Base-by-base conservation (phyloP, 495 filamentous ascomycete species). In the Pseudevernia furfuracea region DNA sequence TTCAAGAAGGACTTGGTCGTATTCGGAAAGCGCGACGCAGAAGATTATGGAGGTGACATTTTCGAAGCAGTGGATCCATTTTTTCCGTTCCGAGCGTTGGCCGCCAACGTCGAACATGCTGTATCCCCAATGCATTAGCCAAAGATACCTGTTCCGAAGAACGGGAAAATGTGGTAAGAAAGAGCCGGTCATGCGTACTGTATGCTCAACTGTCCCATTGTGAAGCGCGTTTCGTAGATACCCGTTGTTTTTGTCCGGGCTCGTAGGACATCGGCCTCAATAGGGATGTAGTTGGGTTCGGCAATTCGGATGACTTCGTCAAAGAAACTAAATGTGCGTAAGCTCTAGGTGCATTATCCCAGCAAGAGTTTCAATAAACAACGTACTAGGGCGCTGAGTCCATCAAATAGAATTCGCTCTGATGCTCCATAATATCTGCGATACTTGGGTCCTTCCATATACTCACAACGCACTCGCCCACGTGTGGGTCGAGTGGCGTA, bases 1-100 rank as follows among this genome's bases (percentile, higher is more conserved):
- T 78, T 98, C 95, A 44, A 97, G 81, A 58, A 98, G 80, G 12
- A 96, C 92, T 75, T 98, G 94, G 72, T 98, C 94, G 74, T 98
- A 98, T 75, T 98, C 94, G 80, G 95, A 97, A 68, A 98, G 79
- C 25, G 94, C 95, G 53, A 98, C 94, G 70, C 94, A 97, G 79
- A 98, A 98, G 70, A 98, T 97, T 75, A 98, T 98, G n/a, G 94
- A 98, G 14, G 94, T 98, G 68, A 98, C 94, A 68, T 97, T 96
- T 74, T 98, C 94, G 74, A 98, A 98, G 79, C 94, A 98, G 77
- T 98, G 94, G 71, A 98, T 98, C 94, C 94, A 98, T 77, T 98
- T 98, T 78, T 98, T 98, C 61, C 94, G 85, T 74, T 98, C 94
- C 74, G 92, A 96, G 69, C 94, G 81, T 78, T 98, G 94, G 39